Evolutionary conservation across 2,329 filamentous ascomycete species (phyloP), one percentile per base, ranked within the genome.

Genomic region (Drechslerella stenobrocha): DNA sequence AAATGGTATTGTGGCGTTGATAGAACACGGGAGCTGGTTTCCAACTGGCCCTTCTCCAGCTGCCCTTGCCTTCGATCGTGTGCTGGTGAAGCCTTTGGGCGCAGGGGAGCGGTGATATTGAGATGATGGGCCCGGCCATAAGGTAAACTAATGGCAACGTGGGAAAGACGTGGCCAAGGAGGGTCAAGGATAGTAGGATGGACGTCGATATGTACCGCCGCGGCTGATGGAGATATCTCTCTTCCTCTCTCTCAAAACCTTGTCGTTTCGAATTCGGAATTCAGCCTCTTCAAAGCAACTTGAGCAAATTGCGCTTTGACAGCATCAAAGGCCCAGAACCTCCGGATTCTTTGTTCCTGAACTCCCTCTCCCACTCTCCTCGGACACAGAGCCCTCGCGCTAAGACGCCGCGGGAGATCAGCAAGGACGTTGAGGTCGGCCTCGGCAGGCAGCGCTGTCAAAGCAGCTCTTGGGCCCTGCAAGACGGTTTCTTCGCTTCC

Each of bases 391-490:
- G 22, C 18, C 6, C 20, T 47, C 20, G 11, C 37, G 47, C 61
- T 59, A 45, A 46, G 42, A 51, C 58, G 50, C 46, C n/a, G 48
- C 63, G 63, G 63, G 63, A 67, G 63, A 67, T 67, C 63, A 60
- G 40, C 63, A 48, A 40, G 47, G 45, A 60, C 44, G 37, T 42
- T 42, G 37, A 18, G 37, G 18, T 42, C 63, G 50, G 50, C 51
- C 42, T 37, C n/a, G 23, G 50, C 45, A 42, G 37, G 28, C 45
- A 32, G 50, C 50, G 50, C 55, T 67, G 55, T 67, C 48, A 56
- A n/a, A 6, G 6, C 30, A 32, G 30, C 6, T 18, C 22, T 13
- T 5, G 18, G 13, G 15, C 9, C 15, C 7, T 20, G 37, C 37
- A 18, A 42, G 37, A 42, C 45, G 18, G 44, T 53, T 20, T 32